phyloP scores from a whole-genome alignment of 257 asterid species.

The Plectranthus barbatus region DNA sequence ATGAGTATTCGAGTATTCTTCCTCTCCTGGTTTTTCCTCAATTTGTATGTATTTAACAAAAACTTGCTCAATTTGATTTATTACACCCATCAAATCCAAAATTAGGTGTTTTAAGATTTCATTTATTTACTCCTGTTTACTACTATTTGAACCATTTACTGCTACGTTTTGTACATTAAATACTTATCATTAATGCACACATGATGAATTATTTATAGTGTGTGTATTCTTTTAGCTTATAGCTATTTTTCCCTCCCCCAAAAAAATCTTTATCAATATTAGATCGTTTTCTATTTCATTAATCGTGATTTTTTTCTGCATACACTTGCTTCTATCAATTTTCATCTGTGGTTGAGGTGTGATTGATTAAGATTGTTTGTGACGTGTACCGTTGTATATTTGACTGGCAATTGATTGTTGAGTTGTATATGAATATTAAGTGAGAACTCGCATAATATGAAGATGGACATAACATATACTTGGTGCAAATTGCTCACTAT shows the following conservation, averaged over 20 bases:
- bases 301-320: background rate
- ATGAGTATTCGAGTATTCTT: background rate
- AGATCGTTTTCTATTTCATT: too few species aligned
- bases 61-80: background rate
- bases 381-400: background rate
- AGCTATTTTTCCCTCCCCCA: too few species aligned
- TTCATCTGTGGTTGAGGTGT: background rate
- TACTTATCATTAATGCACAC: background rate
- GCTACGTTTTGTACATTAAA: background rate
- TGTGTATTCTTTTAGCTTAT: background rate
- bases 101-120: background rate
- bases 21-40: background rate
- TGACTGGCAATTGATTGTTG: background rate
- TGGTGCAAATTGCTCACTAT: background rate
- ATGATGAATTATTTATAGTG: background rate
- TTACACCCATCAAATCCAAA: background rate
- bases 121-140: background rate
- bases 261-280: too few species aligned
- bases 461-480: background rate
- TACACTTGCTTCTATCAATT: background rate
- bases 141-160: slow-evolving; percentile 1
- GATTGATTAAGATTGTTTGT: background rate
- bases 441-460: background rate
- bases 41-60: background rate
- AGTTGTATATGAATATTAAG: background rate